These are phyloP conservation scores for Triticum urartu DNA, from an alignment of 176 grass and related monocot genomes.

Conservation along the genomic window DNA sequence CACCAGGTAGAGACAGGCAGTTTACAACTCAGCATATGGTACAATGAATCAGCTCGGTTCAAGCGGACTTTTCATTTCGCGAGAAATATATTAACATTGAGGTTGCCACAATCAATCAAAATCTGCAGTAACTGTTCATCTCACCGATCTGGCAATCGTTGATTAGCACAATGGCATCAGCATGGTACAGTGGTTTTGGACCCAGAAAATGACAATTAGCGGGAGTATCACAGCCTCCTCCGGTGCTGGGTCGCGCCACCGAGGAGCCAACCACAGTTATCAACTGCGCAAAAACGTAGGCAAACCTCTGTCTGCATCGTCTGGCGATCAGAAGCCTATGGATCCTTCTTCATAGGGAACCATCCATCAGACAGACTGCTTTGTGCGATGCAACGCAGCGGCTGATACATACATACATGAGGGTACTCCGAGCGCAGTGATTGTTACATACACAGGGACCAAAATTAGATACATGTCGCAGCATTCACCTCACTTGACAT, in stretches of 20 bases:
- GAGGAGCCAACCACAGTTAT: conserved; percentile 10
- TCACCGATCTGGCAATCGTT: neutral
- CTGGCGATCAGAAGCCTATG: neutral
- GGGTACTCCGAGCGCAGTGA: neutral
- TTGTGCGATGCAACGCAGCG: neutral
- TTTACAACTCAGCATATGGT: neutral
- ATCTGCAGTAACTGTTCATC: neutral
- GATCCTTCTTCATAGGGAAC: conserved; percentile 15
- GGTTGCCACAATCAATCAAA: neutral
- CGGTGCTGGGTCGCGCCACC: neutral
- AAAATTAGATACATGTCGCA: neutral
- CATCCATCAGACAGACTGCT: neutral
- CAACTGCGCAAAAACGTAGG: neutral
- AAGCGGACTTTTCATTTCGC: neutral
- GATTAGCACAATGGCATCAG: neutral
- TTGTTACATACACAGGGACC: neutral
- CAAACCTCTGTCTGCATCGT: neutral
- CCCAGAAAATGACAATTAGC: neutral
- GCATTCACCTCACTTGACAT: conserved; percentile 43
- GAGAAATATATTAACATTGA: conserved; percentile 25
- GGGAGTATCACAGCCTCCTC: neutral
- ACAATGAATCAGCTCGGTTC: neutral
- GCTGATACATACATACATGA: neutral
- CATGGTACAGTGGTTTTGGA: neutral
- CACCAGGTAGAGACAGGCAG: neutral